Base-by-base conservation (phyloP, 441 rosid species). In the Omphalea diandra region DNA sequence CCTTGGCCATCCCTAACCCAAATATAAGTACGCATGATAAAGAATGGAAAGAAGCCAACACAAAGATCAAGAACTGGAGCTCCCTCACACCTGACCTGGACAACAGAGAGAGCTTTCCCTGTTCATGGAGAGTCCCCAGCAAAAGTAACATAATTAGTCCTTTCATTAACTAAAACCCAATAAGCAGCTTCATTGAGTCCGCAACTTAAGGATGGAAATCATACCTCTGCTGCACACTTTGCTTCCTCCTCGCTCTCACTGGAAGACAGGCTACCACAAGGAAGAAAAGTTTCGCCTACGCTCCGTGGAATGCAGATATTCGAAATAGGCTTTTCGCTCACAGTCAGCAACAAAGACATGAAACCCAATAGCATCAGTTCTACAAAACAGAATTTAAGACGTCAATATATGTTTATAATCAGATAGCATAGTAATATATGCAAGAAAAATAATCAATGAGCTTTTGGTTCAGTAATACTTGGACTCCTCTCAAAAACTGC, bases 291-390 rank as follows among this genome's bases (percentile, higher is more conserved):
- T 64, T 79, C 50, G 0, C 85, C 88, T 10, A 53, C 70, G 10
- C 75, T 79, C 49, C 59, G 35, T 31, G 90, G 75, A 63, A 92
- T 80, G 66, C 98, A 92, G 11, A 90, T 87, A 1, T 63, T 86
- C 15, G 93, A 83, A 57, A 92, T 90, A 33, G 17, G 44, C 75
- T 80, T 86, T 80, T 88, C 90, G 26, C 77, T 53, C 20, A 75
- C 77, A 12, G 93, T 85, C 26, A 92, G 78, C 57, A 90, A 77
- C 83, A 92, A 67, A 8, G 98, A 90, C 65, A 87, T 82, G 83
- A 92, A 92, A 53, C 96, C 96, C 81, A 88, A 26, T 46, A 87
- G 74, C 94, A 85, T 84, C 81, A 92, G 68, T 65, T 88, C 94
- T 92, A 67, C 32, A 77, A 0, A 29, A 38, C 0, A 67, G 27